Evolutionary conservation across 108 stramenopile genomes (phyloP).

Genomic region (Stephanodiscus minutulus): DNA sequence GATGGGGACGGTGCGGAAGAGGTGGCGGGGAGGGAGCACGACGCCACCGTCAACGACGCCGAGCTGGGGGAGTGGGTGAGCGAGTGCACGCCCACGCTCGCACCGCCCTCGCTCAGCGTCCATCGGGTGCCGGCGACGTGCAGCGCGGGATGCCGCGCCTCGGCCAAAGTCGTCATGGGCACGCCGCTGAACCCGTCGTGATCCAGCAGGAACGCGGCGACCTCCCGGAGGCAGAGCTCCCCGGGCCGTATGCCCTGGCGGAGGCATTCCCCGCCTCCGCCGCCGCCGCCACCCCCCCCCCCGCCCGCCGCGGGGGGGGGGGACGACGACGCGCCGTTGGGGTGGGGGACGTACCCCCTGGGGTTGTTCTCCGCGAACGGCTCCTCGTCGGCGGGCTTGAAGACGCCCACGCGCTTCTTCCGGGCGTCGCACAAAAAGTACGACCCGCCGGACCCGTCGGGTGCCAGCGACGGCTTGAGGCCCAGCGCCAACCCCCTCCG

Average conservation of each 20-base stretch:
- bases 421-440: constrained; percentile 92
- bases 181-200: constrained; percentile 84
- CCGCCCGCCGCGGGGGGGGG: not conserved
- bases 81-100: constrained; percentile 82
- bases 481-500: constrained; percentile 72
- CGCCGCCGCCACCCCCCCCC: not conserved
- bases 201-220: constrained; percentile 96
- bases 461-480: constrained; percentile 83
- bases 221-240: constrained; percentile 94
- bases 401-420: constrained; percentile 88
- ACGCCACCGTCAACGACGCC: not conserved
- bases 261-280: constrained; percentile 54
- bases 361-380: constrained; percentile 98
- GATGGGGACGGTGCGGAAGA: not conserved
- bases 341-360: constrained; percentile 71
- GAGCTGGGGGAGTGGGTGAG: constrained; percentile 23
- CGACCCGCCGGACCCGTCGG: constrained; percentile 96
- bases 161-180: constrained; percentile 95
- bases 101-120: constrained; percentile 78
- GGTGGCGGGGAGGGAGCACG: not conserved
- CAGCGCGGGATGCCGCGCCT: constrained; percentile 91
- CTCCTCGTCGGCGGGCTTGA: constrained; percentile 99
- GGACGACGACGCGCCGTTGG: not conserved
- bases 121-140: constrained; percentile 73
- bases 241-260: constrained; percentile 92